phyloP scores from a whole-genome alignment of 345 rosid genomes.

The Pugionium cornutum region DNA sequence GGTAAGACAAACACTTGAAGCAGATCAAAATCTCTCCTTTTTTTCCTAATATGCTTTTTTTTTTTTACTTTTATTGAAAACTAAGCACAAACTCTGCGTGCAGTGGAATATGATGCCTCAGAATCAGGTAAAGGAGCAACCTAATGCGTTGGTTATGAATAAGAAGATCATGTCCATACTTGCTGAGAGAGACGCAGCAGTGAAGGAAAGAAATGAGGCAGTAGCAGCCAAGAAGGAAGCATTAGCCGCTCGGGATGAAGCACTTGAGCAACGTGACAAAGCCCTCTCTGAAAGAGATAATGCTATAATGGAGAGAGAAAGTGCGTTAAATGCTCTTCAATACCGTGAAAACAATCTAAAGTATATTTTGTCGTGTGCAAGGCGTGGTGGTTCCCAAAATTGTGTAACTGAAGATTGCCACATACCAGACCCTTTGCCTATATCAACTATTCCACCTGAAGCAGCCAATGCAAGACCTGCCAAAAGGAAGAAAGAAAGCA shows the following conservation, averaged over 20 bases:
- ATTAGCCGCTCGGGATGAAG: constrained; percentile 69
- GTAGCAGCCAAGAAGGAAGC: constrained; percentile 72
- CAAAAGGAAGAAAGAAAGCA: constrained; percentile 62
- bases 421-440: constrained; percentile 55
- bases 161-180: constrained; percentile 84
- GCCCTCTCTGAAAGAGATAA: constrained; percentile 75
- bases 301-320: constrained; percentile 83
- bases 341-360: constrained; percentile 58
- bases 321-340: constrained; percentile 67
- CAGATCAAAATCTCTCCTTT: not conserved
- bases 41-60: not conserved
- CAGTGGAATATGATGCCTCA: constrained; percentile 80
- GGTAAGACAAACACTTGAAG: constrained; percentile 43
- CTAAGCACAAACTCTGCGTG: constrained; percentile 22
- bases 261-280: constrained; percentile 76
- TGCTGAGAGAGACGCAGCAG: constrained; percentile 77
- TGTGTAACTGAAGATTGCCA: constrained; percentile 47
- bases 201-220: constrained; percentile 69
- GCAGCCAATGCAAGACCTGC: constrained; percentile 24
- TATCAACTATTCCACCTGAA: constrained; percentile 52
- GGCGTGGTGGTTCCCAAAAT: constrained; percentile 42
- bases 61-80: not conserved
- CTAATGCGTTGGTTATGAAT: constrained; percentile 80
- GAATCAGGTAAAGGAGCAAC: constrained; percentile 75
- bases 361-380: constrained; percentile 47